Percentiles rank a stretch among this genome's conserved stretches.
Conservation (phyloP, 441 rosid species). For the Gossypium lobatum region DNA sequence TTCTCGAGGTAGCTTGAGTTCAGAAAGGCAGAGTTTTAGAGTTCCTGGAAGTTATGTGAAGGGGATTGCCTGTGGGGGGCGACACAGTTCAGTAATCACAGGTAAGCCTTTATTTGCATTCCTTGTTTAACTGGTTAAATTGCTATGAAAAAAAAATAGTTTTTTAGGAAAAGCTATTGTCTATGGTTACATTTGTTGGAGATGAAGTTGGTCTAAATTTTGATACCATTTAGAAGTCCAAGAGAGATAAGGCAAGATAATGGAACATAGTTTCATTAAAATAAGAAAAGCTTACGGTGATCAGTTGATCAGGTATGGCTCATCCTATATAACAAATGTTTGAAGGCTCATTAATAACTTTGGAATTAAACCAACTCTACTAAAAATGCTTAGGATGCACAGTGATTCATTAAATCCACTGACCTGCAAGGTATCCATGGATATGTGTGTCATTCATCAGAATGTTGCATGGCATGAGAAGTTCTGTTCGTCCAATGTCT, state of each 20-base stretch:
- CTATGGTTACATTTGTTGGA: not conserved
- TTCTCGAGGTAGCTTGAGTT: conserved; percentile 46
- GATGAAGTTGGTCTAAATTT: not conserved
- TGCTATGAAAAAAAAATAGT: not conserved
- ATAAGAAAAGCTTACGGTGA: not conserved
- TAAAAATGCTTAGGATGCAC: not conserved
- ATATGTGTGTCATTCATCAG: not conserved
- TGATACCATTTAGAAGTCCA: not conserved
- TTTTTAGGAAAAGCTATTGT: conserved; percentile 1
- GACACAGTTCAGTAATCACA: conserved; percentile 90
- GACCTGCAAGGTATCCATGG: not conserved
- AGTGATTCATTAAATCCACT: not conserved
- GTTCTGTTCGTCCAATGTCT: not conserved
- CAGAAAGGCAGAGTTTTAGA: conserved; percentile 52
- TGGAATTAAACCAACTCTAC: not conserved
- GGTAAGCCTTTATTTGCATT: conserved; percentile 31
- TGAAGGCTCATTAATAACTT: not conserved
- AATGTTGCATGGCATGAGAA: not conserved
- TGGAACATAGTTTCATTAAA: not conserved
- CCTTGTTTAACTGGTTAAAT: not conserved
- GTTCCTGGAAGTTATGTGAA: conserved; percentile 84
- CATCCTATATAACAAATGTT: not conserved
- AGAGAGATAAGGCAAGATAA: not conserved
- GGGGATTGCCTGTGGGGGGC: conserved; percentile 89
- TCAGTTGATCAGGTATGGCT: too few relatives aligned